Conservation (phyloP, 352 stramenopile genomes). For the Globisporangium cederbergense region DNA sequence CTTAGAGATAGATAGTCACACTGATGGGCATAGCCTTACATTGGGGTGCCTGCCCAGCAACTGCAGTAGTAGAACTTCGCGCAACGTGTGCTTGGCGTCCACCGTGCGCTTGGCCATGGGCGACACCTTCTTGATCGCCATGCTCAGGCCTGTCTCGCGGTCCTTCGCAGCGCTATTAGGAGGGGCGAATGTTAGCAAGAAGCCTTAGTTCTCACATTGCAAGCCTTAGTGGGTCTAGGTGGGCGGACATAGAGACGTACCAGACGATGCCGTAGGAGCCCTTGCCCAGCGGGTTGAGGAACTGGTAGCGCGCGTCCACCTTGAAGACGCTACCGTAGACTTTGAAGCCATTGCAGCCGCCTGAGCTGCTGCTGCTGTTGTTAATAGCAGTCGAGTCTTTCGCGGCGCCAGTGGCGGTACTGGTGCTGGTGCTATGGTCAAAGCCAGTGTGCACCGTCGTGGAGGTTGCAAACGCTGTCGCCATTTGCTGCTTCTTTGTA, state of each 20-base stretch:
- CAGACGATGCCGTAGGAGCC: slow-evolving; percentile 91
- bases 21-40: slow-evolving; percentile 20
- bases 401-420: not conserved
- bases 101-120: slow-evolving; percentile 81
- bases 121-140: slow-evolving; percentile 91
- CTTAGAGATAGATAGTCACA: not conserved
- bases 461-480: not conserved
- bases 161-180: slow-evolving; percentile 66
- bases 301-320: slow-evolving; percentile 78
- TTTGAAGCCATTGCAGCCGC: slow-evolving; percentile 39
- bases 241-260: slow-evolving; percentile 21
- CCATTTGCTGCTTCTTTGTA: not conserved
- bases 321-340: slow-evolving; percentile 84
- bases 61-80: slow-evolving; percentile 87
- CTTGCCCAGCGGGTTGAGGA: slow-evolving; percentile 87
- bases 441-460: not conserved
- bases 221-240: not conserved
- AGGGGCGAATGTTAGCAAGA: too few species aligned
- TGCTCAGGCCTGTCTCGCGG: slow-evolving; percentile 56
- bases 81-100: slow-evolving; percentile 87
- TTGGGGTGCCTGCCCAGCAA: slow-evolving; percentile 87
- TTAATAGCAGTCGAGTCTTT: not conserved
- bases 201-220: not conserved
- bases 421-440: not conserved
- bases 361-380: slow-evolving; percentile 10